Base-by-base conservation (phyloP, 169 alveolate genomes). In the Eimeria praecox region DNA sequence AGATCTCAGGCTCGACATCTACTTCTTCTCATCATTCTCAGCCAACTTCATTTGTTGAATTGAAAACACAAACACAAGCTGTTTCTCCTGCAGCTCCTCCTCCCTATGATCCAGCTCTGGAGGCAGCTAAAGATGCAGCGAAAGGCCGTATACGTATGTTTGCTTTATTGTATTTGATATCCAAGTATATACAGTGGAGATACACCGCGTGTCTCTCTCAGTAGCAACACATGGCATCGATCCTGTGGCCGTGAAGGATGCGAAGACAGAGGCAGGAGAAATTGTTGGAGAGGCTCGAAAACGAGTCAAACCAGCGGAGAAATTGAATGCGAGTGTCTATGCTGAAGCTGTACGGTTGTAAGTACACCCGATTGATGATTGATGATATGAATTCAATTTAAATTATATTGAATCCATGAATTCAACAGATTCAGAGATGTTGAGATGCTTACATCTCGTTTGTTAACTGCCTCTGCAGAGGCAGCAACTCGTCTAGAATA, bases 171-270 rank as follows among this genome's bases (percentile, higher is more conserved):
- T 3, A 35, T 33, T 49, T 49, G 30, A 22, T 27, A 22, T 38
- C 27, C 75, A 46, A 24, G 3, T 20, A 82, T 44, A 52, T 27
- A 64, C 90, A 49, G 22, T 49, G 3, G 30, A 38, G 16, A 22
- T 5, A 59, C 69, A 22, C n/a, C 30, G 69, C 30, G 30, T 22
- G 69, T 9, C 78, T 62, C n/a, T n/a, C n/a, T 95, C 98, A 97
- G 98, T 98, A 73, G 97, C 98, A 75, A 96, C 98, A 71, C 98
- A 98, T 94, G 99, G 99, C 59, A 97, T 98, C 64, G 99, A 98
- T 73, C 97, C 98, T 12, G 95, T 96, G 64, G 97, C 98, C 46
- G 97, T 98, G 71, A 82, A 96, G 24, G 97, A 95, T 54, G 97
- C 98, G n/a, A 97, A 98, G 83, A 98, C 96, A 35, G 98, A 98